Conservation (phyloP, 371 early-diverging fungal species). For the Hamiltosporidium tvaerminnensis region DNA sequence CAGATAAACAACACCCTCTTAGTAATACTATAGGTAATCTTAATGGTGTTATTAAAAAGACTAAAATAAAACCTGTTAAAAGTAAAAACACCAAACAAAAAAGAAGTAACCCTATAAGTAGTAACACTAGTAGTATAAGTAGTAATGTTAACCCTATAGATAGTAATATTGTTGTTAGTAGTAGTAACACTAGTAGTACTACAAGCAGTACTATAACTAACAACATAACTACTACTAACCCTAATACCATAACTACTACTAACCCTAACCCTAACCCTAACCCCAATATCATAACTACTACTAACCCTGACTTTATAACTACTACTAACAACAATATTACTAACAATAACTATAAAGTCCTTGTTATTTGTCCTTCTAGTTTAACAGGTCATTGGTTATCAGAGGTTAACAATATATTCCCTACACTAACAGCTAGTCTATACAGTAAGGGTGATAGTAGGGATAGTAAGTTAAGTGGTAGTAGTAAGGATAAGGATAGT, state of each 20-base stretch:
- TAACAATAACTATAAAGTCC: not conserved
- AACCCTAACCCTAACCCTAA: not conserved
- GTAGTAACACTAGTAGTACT: not conserved
- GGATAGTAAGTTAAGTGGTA: no score
- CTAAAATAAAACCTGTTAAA: not conserved
- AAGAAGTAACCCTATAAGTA: not conserved
- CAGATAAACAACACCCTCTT: no score
- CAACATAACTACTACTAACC: not conserved
- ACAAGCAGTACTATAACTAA: not conserved
- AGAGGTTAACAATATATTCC: constrained; percentile 33
- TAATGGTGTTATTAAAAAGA: not conserved
- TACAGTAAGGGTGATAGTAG: no score
- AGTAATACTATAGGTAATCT: no score
- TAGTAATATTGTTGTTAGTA: not conserved
- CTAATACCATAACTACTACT: not conserved
- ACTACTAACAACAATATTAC: not conserved
- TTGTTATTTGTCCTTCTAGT: constrained; percentile 47
- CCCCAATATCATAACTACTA: not conserved
- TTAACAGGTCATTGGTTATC: constrained; percentile 49
- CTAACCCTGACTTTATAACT: not conserved
- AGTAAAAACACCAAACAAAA: not conserved
- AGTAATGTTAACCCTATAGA: not conserved
- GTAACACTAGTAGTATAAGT: not conserved
- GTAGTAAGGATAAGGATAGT: no score
- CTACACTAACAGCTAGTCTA: not conserved